phyloP scores from a whole-genome alignment of 2,329 filamentous ascomycete genomes.

The Colletotrichum brevisporum region DNA sequence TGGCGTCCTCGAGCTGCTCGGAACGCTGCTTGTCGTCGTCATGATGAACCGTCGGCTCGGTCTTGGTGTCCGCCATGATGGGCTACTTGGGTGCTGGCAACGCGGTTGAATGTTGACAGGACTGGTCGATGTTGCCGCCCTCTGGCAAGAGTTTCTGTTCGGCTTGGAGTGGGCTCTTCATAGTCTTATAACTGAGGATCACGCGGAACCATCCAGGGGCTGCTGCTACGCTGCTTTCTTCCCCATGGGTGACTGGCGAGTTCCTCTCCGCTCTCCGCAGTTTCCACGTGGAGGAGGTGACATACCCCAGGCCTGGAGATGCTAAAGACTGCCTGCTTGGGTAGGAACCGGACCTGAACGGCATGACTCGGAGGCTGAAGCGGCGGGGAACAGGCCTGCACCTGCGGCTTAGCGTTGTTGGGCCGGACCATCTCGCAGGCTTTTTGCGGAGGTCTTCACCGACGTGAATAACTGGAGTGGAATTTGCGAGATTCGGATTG shows the following conservation, averaged over 20 bases:
- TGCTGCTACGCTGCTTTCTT: neutral
- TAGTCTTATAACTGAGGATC: conserved; percentile 16
- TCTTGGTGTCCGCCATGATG: conserved; percentile 22
- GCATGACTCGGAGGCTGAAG: conserved; percentile 17
- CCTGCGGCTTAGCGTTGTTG: conserved; percentile 7
- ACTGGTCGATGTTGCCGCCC: neutral
- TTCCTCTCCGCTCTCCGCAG: conserved; percentile 28
- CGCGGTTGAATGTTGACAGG: neutral
- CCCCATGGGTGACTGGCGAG: conserved; percentile 17
- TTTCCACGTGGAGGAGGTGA: conserved; percentile 22
- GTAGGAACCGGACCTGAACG: conserved; percentile 1
- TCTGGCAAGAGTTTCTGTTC: neutral
- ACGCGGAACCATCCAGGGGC: conserved; percentile 2
- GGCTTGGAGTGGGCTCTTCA: conserved; percentile 13
- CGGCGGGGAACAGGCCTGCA: conserved; percentile 14
- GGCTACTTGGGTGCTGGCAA: neutral
- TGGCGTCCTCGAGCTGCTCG: conserved; percentile 20
- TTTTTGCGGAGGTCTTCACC: conserved; percentile 20
- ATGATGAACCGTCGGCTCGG: conserved; percentile 5
- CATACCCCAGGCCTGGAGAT: conserved; percentile 9
- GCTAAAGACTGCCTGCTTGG: conserved; percentile 24
- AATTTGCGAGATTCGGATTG: neutral
- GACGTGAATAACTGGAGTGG: neutral
- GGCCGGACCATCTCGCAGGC: neutral
- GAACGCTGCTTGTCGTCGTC: conserved; percentile 18